Evolutionary conservation across 139 green algal genomes (phyloP).

Genomic region (Auxenochlorella pyrenoidosa): DNA sequence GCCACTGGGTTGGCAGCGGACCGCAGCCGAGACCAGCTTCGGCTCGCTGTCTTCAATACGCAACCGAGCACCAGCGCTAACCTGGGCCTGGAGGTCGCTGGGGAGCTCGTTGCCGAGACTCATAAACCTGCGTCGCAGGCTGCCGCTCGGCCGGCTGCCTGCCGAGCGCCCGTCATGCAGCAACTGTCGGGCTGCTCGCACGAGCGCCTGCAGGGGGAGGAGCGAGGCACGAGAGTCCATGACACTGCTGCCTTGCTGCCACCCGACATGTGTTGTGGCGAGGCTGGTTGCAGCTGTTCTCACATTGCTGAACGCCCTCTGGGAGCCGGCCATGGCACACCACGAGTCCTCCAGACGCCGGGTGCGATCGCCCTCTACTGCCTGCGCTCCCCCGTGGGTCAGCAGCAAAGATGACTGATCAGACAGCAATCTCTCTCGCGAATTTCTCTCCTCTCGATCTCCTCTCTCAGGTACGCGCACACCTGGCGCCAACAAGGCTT

Average conservation of each 20-base stretch:
- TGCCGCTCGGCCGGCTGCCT: not conserved
- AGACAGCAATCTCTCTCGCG: too few relatives aligned
- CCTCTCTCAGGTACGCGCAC: too few relatives aligned
- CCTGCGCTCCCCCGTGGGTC: too few relatives aligned
- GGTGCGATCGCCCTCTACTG: too few relatives aligned
- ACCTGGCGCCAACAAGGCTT: too few relatives aligned
- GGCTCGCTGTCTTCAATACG: not conserved
- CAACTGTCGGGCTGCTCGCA: not conserved
- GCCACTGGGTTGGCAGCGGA: not conserved
- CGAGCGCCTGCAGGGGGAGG: constrained; percentile 11
- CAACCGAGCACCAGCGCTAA: not conserved
- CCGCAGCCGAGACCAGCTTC: not conserved
- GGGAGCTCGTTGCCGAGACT: constrained; percentile 34
- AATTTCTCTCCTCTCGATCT: too few relatives aligned
- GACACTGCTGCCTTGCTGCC: not conserved
- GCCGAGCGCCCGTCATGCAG: constrained; percentile 2
- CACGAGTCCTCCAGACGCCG: too few relatives aligned
- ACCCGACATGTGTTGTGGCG: too few relatives aligned
- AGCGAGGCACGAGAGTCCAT: not conserved
- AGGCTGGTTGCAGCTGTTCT: not conserved
- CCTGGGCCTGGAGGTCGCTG: constrained; percentile 37
- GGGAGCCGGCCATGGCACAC: not conserved
- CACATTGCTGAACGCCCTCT: not conserved
- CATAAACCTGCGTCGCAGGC: constrained; percentile 28
- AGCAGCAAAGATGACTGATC: too few relatives aligned